Evolutionary conservation across 2,329 filamentous ascomycete species (phyloP), one percentile per base, ranked within the genome.

Genomic region (Orbilia quercus): DNA sequence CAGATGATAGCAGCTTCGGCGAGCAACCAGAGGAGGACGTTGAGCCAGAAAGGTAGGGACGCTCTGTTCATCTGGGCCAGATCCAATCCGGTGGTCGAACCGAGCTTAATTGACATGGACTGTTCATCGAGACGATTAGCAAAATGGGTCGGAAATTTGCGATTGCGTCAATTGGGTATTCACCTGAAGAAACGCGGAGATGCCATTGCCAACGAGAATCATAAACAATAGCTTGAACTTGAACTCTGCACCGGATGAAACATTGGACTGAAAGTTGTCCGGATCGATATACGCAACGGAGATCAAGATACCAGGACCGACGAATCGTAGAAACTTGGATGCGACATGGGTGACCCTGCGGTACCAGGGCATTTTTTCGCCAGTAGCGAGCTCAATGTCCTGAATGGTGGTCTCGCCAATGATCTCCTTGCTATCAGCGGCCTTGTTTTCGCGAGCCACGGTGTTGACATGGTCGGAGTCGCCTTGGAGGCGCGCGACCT

Each of bases 1-100:
- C 89, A 89, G 59, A 91, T 87, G 66, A 91, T 91, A 71, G 89
- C 88, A 2, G 84, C 81, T 79, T 91, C 89, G 1, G 88, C 85
- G 75, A 91, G 81, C 18, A 84, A 79, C 77, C 90, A 91, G 1
- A 91, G 81, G 16, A 83, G 77, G 47, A 85, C 84, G 74, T 88
- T 89, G 63, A 90, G 78, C 89, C 88, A 91, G 75, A 82, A 82
- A 0, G 89, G 89, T 12, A 90, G 82, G 78, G 88, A 88, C 7
- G 84, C 86, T 34, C 88, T 84, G 76, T 88, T 90, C 7, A 88
- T 87, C 74, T 89, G 84, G 0, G 89, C 87, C 12, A 91, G 82
- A 76, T 90, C 88, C 55, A 90, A 80, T 1, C 89, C 89, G 0
- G 86, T 90, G 75, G 91, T 87, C 12, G 87, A 89, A 31, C 89